Base-by-base conservation (phyloP, 2,329 filamentous ascomycete species). In the Ploettnerulaceae sp. region DNA sequence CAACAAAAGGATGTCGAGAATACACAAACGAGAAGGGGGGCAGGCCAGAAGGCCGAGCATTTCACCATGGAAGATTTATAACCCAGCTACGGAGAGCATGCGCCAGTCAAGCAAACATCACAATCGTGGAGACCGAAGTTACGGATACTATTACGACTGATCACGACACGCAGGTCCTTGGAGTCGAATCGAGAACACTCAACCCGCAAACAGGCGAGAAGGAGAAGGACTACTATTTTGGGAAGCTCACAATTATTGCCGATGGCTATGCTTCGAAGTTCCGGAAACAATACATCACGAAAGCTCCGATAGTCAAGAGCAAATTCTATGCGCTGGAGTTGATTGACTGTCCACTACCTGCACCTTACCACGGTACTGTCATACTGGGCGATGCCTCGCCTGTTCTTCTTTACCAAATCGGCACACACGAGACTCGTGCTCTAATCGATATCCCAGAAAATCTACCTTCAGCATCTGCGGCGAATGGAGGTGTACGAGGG, bases 51-150 rank as follows among this genome's bases (percentile, higher is more conserved):
- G 93, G 93, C 29, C 74, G 85, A 52, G 79, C 79, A 36, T 98
- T 98, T 66, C 93, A 98, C 71, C 93, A 98, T 69, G 93, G 93
- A 36, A 81, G 89, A 57, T 96, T 98, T 69, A 89, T 98, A 60
- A 80, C 76, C 68, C 82, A 87, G 63, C 71, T 98, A 55, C 81
- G 93, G 49, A 75, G 76, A 58, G 84, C 87, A 20, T 93, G 89
- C 47, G 69, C 81, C 62, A 73, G 69, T 14, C 83, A 90, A 61
- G 74, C 82, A 53, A 95, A 96, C 64, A 89, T 98, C 58, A 90
- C 85, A 17, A 79, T 97, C 22, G 77, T 97, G 56, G 93, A 98
- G 71, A 93, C 89, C 9, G 91, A 90, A 56, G 93, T 85, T 15
- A 83, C 80, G 33, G 81, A 80, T 41, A 76, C 90, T 5, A 77